Evolutionary conservation across 2,329 filamentous ascomycete species (phyloP).

Genomic region (Exserohilum rostratum): DNA sequence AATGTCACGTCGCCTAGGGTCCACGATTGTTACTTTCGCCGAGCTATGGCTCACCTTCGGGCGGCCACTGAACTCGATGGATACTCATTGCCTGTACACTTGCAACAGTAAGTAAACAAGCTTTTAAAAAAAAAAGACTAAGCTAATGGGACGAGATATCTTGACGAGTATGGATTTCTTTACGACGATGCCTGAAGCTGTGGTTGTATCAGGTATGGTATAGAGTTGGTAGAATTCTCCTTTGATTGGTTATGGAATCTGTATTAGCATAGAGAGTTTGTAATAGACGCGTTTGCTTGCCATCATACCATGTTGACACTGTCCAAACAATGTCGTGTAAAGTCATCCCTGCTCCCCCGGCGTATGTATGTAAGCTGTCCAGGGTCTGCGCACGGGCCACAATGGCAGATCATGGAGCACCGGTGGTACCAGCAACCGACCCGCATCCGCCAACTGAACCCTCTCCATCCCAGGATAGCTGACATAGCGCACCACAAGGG

Average conservation of each 20-base stretch:
- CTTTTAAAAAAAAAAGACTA: background rate
- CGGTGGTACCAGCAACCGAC: background rate
- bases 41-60: constrained; percentile 56
- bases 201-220: too few relatives aligned
- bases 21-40: constrained; percentile 54
- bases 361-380: background rate
- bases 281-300: background rate
- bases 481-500: background rate
- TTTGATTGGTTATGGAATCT: background rate
- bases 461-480: constrained; percentile 3
- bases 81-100: constrained; percentile 52
- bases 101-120: constrained; percentile 52
- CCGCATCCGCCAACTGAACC: constrained; percentile 4
- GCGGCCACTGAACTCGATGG: constrained; percentile 51
- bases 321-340: background rate
- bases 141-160: constrained; percentile 42
- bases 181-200: constrained; percentile 11
- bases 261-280: background rate
- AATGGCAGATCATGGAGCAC: background rate
- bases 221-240: too few relatives aligned
- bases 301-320: background rate
- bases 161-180: constrained; percentile 52
- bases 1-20: constrained; percentile 55
- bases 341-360: background rate
- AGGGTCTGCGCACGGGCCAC: constrained; percentile 7